These are phyloP conservation scores for Potentilla sterilis DNA, from an alignment of 306 rosid genomes.

Conservation along the genomic window DNA sequence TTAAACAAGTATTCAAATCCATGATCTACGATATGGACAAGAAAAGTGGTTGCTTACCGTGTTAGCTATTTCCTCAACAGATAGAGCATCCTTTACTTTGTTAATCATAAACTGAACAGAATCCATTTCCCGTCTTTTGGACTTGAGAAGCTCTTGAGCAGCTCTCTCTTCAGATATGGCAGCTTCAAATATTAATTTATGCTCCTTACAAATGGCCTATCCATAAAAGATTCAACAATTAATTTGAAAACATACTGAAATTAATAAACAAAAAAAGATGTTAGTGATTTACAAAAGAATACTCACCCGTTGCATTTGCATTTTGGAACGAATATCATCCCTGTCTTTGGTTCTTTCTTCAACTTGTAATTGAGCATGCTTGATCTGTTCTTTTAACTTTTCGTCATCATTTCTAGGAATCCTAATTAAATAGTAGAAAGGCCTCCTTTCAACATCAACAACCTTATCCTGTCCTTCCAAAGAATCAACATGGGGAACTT, in stretches of 20 bases:
- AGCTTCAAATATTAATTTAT: conserved; percentile 41
- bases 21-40: background rate
- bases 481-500: conserved; percentile 33
- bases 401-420: conserved; percentile 63
- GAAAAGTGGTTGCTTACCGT: conserved; percentile 44
- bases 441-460: conserved; percentile 56
- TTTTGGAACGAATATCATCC: conserved; percentile 53
- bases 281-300: conserved; percentile 1
- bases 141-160: conserved; percentile 53
- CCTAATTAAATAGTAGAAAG: conserved; percentile 62
- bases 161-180: conserved; percentile 52
- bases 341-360: conserved; percentile 58
- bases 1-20: conserved; percentile 14
- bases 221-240: conserved; percentile 29
- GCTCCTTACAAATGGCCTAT: conserved; percentile 56
- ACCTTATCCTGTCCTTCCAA: conserved; percentile 41
- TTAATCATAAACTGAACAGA: conserved; percentile 50
- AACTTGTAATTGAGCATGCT: conserved; percentile 45
- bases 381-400: conserved; percentile 56
- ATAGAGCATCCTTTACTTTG: conserved; percentile 63
- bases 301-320: conserved; percentile 53
- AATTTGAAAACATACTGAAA: conserved; percentile 16
- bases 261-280: conserved; percentile 7
- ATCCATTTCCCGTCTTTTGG: conserved; percentile 76
- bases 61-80: conserved; percentile 64